Evolutionary conservation across 2,329 filamentous ascomycete genomes (phyloP).

Genomic region (Stachybotrys chartarum): DNA sequence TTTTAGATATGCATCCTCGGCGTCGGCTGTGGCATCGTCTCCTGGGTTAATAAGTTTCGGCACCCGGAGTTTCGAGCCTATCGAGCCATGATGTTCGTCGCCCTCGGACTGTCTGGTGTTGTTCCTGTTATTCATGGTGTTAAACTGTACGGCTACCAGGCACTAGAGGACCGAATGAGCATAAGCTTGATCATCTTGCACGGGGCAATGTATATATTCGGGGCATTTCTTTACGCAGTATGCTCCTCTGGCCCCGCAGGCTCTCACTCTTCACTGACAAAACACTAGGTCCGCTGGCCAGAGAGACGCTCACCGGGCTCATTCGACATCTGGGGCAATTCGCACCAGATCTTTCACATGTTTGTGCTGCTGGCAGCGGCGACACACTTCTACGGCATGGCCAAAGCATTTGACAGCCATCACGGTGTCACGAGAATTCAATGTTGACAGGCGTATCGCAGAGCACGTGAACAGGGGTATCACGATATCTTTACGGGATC

Average conservation of each 20-base stretch:
- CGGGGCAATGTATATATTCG: conserved; percentile 76
- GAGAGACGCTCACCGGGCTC: conserved; percentile 70
- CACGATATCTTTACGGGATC: not conserved
- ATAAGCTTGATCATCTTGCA: conserved; percentile 75
- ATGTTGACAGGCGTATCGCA: conserved; percentile 27
- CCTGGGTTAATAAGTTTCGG: conserved; percentile 75
- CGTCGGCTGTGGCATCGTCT: conserved; percentile 66
- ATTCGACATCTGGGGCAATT: conserved; percentile 89
- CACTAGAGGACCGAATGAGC: conserved; percentile 67
- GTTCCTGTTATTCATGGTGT: conserved; percentile 78
- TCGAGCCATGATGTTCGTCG: conserved; percentile 82
- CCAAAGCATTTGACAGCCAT: conserved; percentile 80
- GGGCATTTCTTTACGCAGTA: conserved; percentile 80
- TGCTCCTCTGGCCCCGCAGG: conserved; percentile 21
- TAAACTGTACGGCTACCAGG: conserved; percentile 55
- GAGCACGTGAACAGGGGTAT: not conserved
- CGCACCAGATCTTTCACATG: conserved; percentile 94
- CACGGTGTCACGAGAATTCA: conserved; percentile 53
- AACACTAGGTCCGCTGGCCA: conserved; percentile 63
- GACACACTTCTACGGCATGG: conserved; percentile 72
- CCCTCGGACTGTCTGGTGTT: conserved; percentile 76
- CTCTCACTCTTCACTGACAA: not conserved
- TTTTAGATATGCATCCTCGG: conserved; percentile 70
- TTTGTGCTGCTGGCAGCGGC: conserved; percentile 77
- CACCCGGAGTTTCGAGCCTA: conserved; percentile 79